Evolutionary conservation across 306 rosid species (phyloP), one percentile per base, ranked within the genome.

Genomic region (Arachis stenosperma): DNA sequence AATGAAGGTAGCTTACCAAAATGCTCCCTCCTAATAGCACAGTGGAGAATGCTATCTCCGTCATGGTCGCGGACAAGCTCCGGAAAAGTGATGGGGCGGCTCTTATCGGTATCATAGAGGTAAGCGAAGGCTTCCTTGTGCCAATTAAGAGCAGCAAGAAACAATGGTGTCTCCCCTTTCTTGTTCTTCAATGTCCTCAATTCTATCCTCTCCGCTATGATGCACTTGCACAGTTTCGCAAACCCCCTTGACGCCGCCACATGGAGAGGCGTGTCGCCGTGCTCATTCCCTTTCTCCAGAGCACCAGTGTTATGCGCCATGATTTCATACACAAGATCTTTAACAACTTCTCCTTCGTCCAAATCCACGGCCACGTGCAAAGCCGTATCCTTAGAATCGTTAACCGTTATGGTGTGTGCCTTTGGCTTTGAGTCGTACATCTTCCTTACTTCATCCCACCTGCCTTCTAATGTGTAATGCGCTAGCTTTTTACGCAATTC

Each of bases 241-340:
- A 27, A 81, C 9, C 90, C 87, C 7, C 74, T 66, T 9, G 69
- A 17, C 1, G 90, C 92, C 0, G 88, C 92, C 0, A 64, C 2
- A 54, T 89, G 96, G 37, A 89, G 78, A 75, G 96, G 87, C 1
- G 90, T 89, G 22, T 41, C 46, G 4, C 87, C 83, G 6, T 22
- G 33, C 0, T 58, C 59, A 2, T 89, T 82, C 47, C 12, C 7
- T 2, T 30, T 0, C 14, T 0, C 0, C 0, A 79, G 73, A 8
- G 67, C 83, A 1, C 33, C 0, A 0, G 0, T 41, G 7, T 41
- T 4, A 27, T 1, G 44, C 44, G 2, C 0, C 1, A 79, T 15
- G 8, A 73, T 74, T 12, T 61, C 79, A 0, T 61, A 12, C 6
- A 79, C 40, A 2, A 79, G 83, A 6, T 52, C 54, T 0, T 6